Base-by-base conservation (phyloP, 257 asterid genomes). In the Solanum gracilifrons region DNA sequence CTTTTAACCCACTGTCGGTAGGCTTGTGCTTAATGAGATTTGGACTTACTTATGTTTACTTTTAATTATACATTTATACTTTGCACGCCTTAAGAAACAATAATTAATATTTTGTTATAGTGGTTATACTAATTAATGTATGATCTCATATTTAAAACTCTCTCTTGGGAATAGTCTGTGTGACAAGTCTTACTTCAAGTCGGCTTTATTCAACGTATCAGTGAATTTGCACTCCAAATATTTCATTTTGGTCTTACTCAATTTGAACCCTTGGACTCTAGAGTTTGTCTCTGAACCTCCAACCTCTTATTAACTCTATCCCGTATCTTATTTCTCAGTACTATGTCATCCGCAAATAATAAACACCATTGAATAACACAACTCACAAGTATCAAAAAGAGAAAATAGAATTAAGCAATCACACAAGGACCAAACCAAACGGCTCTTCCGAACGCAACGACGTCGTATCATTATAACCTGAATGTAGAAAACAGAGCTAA, bases 161-260 rank as follows among this genome's bases (percentile, higher is more conserved):
- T 55, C 9, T 18, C 62, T 55, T 55, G n/a, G 62, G 2, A 55
- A 55, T 55, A 55, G 9, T 55, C 0, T 0, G 0, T 55, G 4
- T 55, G 62, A 55, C 10, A 18, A 55, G 62, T 55, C 0, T 55
- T 2, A 18, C n/a, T 55, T 55, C 4, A 55, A 55, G 4, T 55
- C 10, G 4, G 10, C 1, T 55, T 48, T 55, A 6, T 18, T 0
- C 10, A 55, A 18, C 10, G 0, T 0, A 51, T 7, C 1, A 18
- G 10, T 6, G n/a, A 6, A 51, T 51, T 18, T 51, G 4, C n/a
- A 51, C 4, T 7, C 0, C 10, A 6, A 16, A 51, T 51, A 51
- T 51, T 51, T 51, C 9, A 16, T 18, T 16, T 51, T 51, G 62
- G 1, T 18, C 4, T 0, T 16, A 6, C n/a, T 16, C 9, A 51